These are phyloP conservation scores for Melaleuca quinquenervia DNA, from an alignment of 345 rosid species.

Conservation along the genomic window DNA sequence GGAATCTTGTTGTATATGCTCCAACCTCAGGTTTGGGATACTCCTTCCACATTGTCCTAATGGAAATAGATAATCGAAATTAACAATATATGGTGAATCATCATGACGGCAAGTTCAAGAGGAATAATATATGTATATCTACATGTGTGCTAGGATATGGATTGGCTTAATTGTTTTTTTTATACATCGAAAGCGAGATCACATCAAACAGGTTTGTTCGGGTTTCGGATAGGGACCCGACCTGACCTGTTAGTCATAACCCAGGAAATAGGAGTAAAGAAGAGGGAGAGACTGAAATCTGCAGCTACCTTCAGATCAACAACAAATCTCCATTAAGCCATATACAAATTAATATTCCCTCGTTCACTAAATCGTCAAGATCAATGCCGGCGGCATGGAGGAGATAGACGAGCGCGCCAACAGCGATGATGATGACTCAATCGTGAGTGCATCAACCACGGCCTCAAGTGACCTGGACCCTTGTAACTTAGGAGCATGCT, in stretches of 20 bases:
- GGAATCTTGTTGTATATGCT: slow-evolving; percentile 79
- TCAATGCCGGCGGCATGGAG: not conserved
- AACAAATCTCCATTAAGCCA: not conserved
- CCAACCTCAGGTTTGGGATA: slow-evolving; percentile 19
- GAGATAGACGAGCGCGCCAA: not conserved
- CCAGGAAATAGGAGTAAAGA: not conserved
- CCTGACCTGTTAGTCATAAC: not conserved
- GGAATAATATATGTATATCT: not conserved
- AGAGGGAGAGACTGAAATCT: not conserved
- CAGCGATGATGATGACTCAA: not conserved
- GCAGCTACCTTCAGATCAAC: not conserved
- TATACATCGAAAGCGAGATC: not conserved
- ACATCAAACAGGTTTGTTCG: not conserved
- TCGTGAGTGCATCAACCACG: not conserved
- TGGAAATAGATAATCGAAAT: not conserved
- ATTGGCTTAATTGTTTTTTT: fast-evolving
- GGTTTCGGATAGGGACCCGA: not conserved
- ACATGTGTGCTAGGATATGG: not conserved
- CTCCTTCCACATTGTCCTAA: not conserved
- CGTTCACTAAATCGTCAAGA: not conserved
- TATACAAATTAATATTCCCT: not conserved
- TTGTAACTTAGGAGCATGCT: not conserved
- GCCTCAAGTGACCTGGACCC: not conserved
- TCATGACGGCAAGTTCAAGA: not conserved
- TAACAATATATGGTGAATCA: not conserved